Evolutionary conservation across 768 basidiomycete genomes (phyloP).

Genomic region (Dentipellis fragilis): DNA sequence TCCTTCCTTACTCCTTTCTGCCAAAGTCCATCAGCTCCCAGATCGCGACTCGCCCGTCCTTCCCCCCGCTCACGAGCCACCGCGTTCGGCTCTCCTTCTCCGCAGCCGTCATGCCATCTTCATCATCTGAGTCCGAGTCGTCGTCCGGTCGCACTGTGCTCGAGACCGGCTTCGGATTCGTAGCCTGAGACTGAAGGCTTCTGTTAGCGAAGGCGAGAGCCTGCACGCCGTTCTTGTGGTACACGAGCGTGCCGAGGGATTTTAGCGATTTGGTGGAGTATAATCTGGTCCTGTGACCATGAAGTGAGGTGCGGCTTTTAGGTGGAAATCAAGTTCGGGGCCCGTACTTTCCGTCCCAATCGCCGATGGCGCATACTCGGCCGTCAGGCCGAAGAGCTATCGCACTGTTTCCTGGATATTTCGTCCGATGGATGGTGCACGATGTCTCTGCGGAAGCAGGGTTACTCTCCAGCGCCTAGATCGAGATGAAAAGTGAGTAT

Average conservation of each 20-base stretch:
- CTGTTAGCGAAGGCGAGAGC: slow-evolving; percentile 56
- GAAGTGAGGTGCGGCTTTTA: not conserved
- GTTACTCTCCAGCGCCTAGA: not conserved
- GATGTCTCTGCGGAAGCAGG: slow-evolving; percentile 11
- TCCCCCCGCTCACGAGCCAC: slow-evolving; percentile 14
- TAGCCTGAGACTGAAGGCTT: not conserved
- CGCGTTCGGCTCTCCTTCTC: slow-evolving; percentile 8
- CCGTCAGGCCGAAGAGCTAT: slow-evolving; percentile 71
- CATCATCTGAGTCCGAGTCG: not conserved
- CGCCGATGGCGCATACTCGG: slow-evolving; percentile 76
- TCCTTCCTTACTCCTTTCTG: not conserved
- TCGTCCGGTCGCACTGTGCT: not conserved
- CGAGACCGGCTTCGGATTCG: not conserved
- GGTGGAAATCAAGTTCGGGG: not conserved
- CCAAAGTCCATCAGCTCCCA: slow-evolving; percentile 13
- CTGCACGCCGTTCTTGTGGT: slow-evolving; percentile 76
- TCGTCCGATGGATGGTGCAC: slow-evolving; percentile 43
- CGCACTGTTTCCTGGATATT: slow-evolving; percentile 69
- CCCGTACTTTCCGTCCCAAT: slow-evolving; percentile 89
- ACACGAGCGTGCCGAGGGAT: slow-evolving; percentile 70
- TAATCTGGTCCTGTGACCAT: slow-evolving; percentile 55
- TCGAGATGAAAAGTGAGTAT: not conserved
- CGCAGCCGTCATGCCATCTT: slow-evolving; percentile 6
- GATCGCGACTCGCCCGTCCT: slow-evolving; percentile 11
- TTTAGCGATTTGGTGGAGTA: slow-evolving; percentile 77